Evolutionary conservation across 2,329 filamentous ascomycete genomes (phyloP).

Genomic region (Neonectria coccinea): DNA sequence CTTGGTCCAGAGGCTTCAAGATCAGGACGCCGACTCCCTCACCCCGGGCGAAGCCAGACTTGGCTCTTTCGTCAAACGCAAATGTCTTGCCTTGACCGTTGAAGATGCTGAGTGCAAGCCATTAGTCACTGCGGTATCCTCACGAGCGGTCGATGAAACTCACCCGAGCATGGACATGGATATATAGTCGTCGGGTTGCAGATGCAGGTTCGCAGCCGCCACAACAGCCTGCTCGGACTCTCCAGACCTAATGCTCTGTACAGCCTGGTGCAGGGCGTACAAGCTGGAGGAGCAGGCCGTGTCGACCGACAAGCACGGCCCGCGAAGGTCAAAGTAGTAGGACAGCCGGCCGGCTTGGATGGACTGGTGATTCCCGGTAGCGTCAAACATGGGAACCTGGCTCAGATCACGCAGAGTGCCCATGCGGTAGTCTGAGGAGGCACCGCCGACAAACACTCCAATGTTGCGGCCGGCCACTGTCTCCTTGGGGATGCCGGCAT

Average conservation of each 20-base stretch:
- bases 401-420: conserved; percentile 59
- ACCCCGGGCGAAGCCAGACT: conserved; percentile 32
- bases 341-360: conserved; percentile 60
- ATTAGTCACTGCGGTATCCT: too few species aligned
- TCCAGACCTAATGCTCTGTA: conserved; percentile 45
- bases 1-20: conserved; percentile 36
- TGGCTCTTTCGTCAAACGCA: conserved; percentile 29
- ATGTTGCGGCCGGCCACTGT: conserved; percentile 60
- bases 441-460: conserved; percentile 63
- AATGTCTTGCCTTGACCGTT: conserved; percentile 31
- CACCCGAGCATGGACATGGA: conserved; percentile 49
- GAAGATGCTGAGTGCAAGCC: conserved; percentile 11
- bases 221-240: conserved; percentile 55
- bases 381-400: conserved; percentile 64
- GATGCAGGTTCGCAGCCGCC: conserved; percentile 44
- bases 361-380: conserved; percentile 62
- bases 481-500: conserved; percentile 62
- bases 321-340: conserved; percentile 51
- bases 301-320: conserved; percentile 51
- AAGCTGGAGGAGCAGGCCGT: conserved; percentile 53
- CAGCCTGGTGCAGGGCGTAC: conserved; percentile 49
- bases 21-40: conserved; percentile 29
- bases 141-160: conserved; percentile 3
- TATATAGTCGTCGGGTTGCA: conserved; percentile 37
- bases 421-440: conserved; percentile 61